These are phyloP conservation scores for Ogataea angusta DNA, from an alignment of 805 yeast genomes.

Conservation along the genomic window DNA sequence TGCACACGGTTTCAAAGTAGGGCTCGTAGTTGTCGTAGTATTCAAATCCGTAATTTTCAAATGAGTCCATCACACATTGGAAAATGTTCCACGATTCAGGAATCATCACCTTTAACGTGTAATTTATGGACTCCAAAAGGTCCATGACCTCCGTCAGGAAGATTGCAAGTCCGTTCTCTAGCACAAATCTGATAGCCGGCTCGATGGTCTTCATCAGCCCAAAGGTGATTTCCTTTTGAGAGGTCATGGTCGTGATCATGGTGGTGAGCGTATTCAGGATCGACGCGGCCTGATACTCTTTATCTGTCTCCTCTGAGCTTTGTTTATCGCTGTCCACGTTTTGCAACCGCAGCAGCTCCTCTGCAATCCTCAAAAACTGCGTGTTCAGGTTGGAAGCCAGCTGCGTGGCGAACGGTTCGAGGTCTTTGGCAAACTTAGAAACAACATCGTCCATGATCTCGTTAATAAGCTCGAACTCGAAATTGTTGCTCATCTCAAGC, in stretches of 20 bases:
- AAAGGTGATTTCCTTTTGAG: conserved; percentile 60
- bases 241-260: conserved; percentile 75
- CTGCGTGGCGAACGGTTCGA: conserved; percentile 87
- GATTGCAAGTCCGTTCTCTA: conserved; percentile 64
- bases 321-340: conserved; percentile 33
- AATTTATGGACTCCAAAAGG: conserved; percentile 61
- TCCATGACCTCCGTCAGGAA: conserved; percentile 77
- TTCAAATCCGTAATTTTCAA: conserved; percentile 51
- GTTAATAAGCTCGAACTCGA: conserved; percentile 81
- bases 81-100: conserved; percentile 47
- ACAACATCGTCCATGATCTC: conserved; percentile 94
- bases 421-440: conserved; percentile 75
- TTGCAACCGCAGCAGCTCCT: conserved; percentile 50
- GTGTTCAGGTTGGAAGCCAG: conserved; percentile 58
- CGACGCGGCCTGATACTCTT: conserved; percentile 79
- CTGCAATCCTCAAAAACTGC: conserved; percentile 69
- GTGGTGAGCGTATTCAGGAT: conserved; percentile 79
- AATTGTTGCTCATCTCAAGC: conserved; percentile 62
- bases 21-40: conserved; percentile 47
- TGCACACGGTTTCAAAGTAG: conserved; percentile 47
- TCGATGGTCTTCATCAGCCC: conserved; percentile 63
- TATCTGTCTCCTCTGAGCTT: conserved; percentile 48
- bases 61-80: conserved; percentile 40
- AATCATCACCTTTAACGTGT: conserved; percentile 46
- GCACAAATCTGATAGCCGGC: conserved; percentile 67